Percentiles rank a stretch among this genome's conserved stretches.
phyloP scores from a whole-genome alignment of 179 eudicot genomes.

The Sideroxylon spinosum region DNA sequence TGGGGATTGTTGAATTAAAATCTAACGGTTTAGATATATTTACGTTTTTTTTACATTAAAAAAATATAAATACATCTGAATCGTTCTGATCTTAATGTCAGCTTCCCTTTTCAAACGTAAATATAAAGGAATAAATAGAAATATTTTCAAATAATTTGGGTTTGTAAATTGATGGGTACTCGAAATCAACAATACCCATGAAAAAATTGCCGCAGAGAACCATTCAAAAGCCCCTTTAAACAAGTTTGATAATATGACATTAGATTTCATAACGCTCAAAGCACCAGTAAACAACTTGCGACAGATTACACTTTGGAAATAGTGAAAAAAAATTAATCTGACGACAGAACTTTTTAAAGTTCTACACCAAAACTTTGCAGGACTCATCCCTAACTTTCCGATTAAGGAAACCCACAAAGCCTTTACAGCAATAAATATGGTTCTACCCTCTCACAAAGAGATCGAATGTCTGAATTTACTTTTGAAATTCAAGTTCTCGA shows the following conservation, averaged over 20 bases:
- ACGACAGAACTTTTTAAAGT: neutral
- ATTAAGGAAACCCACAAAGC: too few relatives aligned
- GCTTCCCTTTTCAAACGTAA: constrained; percentile 54
- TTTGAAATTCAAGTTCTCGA: too few relatives aligned
- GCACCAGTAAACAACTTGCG: too few relatives aligned
- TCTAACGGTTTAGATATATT: too few relatives aligned
- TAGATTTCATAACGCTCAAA: neutral
- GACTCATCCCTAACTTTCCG: too few relatives aligned
- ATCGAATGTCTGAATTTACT: too few relatives aligned
- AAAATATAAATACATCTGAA: too few relatives aligned
- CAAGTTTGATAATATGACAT: neutral
- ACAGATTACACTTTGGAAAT: neutral
- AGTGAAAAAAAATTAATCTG: neutral
- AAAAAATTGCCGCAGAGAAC: constrained; percentile 23
- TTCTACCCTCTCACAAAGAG: too few relatives aligned
- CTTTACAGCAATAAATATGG: too few relatives aligned
- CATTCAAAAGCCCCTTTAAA: constrained; percentile 30
- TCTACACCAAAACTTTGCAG: neutral
- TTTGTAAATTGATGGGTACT: constrained; percentile 38
- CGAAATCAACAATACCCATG: constrained; percentile 33
- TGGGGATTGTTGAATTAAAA: too few relatives aligned
- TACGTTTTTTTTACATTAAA: too few relatives aligned
- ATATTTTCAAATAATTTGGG: constrained; percentile 50
- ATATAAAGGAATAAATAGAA: constrained; percentile 61
- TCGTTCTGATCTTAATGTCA: too few relatives aligned